Evolutionary conservation across 176 grass and related monocot genomes (phyloP), one percentile per base, ranked within the genome.

Genomic region (Phyllostachys edulis): DNA sequence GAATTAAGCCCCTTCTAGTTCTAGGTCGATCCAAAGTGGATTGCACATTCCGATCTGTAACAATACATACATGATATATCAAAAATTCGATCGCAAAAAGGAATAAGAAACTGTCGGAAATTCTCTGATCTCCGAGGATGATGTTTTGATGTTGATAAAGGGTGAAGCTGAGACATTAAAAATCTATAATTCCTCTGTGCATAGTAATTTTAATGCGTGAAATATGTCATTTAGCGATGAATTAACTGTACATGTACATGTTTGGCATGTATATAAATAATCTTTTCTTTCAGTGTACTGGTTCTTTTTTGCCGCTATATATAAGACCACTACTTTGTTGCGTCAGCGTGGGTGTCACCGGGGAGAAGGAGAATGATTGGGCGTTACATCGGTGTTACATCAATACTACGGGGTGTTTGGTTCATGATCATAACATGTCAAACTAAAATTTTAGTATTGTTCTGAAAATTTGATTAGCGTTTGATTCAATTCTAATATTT

Each of bases 351-450:
- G 47, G 24, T 38, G 60, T 74, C 69, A 59, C 38, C 20, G 5
- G n/a, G 59, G 23, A 67, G 67, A 4, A 78, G 27, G 62, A 23
- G 62, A 81, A 75, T 87, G 61, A 75, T 87, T 81, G 59, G 36
- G 20, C 20, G 4, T 57, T 15, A 38, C 39, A 21, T 87, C n/a
- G n/a, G n/a, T n/a, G n/a, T n/a, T n/a, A n/a, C n/a, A n/a, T n/a
- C n/a, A n/a, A n/a, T n/a, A n/a, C n/a, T n/a, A n/a, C n/a, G n/a
- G n/a, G n/a, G n/a, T n/a, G n/a, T n/a, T n/a, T n/a, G n/a, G n/a
- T n/a, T n/a, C n/a, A n/a, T n/a, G n/a, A n/a, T n/a, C n/a, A n/a
- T n/a, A n/a, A n/a, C n/a, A n/a, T n/a, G n/a, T n/a, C n/a, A n/a
- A n/a, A n/a, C n/a, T n/a, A n/a, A n/a, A n/a, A n/a, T n/a, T n/a